Conservation (phyloP, 2,329 filamentous ascomycete species). For the Diaporthe aspalathi region DNA sequence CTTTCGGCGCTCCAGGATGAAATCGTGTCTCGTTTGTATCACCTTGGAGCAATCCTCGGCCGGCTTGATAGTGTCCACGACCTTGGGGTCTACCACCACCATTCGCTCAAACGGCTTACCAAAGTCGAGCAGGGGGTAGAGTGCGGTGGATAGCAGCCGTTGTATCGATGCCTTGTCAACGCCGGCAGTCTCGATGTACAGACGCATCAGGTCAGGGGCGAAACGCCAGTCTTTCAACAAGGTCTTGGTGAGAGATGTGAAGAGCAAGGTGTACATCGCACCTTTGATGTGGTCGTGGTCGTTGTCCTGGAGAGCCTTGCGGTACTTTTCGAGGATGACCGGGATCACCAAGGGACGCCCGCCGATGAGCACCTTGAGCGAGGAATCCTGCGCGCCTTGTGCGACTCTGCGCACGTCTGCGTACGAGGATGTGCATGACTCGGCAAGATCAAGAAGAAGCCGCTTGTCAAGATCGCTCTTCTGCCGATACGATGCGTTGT, state of each 20-base stretch:
- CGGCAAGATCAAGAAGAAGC: slow-evolving; percentile 85
- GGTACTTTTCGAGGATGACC: slow-evolving; percentile 81
- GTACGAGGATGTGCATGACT: slow-evolving; percentile 91
- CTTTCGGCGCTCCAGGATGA: slow-evolving; percentile 79
- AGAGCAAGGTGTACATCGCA: slow-evolving; percentile 88
- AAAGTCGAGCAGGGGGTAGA: slow-evolving; percentile 91
- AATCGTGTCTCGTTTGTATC: slow-evolving; percentile 76
- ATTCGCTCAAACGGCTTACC: slow-evolving; percentile 88
- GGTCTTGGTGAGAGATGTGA: slow-evolving; percentile 88
- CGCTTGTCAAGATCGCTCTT: slow-evolving; percentile 91
- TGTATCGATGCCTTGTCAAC: slow-evolving; percentile 97
- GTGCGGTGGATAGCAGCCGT: slow-evolving; percentile 81
- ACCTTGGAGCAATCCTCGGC: slow-evolving; percentile 69
- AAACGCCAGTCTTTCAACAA: slow-evolving; percentile 94
- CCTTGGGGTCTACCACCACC: slow-evolving; percentile 80
- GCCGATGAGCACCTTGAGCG: slow-evolving; percentile 89
- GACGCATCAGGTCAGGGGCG: slow-evolving; percentile 86
- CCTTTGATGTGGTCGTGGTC: slow-evolving; percentile 96
- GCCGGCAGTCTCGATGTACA: slow-evolving; percentile 89
- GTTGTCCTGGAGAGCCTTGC: slow-evolving; percentile 79
- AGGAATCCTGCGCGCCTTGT: slow-evolving; percentile 91
- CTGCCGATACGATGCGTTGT: slow-evolving; percentile 88
- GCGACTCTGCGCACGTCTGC: slow-evolving; percentile 96
- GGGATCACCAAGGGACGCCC: slow-evolving; percentile 91
- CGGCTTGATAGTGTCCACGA: slow-evolving; percentile 79